A percentile compares a stretch with the other conserved stretches of the same genome.
Conservation (phyloP, 2,329 filamentous ascomycete genomes). For the Ceratocystis huliohia region DNA sequence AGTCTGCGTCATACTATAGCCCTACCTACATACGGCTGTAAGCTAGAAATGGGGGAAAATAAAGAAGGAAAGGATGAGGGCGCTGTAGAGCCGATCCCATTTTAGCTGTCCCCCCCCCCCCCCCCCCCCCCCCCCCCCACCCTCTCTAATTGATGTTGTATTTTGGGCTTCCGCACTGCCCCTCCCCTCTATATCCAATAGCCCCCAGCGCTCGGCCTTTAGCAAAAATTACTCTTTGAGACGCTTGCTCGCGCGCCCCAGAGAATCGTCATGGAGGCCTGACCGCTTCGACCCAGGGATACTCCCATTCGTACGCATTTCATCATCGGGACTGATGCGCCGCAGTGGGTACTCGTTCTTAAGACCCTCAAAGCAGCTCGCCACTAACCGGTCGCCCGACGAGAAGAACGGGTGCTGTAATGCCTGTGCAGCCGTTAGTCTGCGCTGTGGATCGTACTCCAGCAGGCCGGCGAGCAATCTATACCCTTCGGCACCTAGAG, state of each 20-base stretch:
- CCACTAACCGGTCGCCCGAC: conserved; percentile 56
- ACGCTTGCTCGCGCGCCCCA: conserved; percentile 52
- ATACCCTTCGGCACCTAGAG: conserved; percentile 64
- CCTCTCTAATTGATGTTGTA: neutral
- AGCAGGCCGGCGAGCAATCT: conserved; percentile 69
- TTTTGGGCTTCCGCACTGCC: neutral
- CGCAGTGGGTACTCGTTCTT: conserved; percentile 82
- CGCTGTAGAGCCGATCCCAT: too few species aligned
- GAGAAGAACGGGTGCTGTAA: conserved; percentile 85
- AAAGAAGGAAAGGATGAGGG: too few species aligned
- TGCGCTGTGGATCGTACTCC: conserved; percentile 83
- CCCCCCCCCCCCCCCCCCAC: too few species aligned
- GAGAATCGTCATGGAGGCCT: conserved; percentile 65
- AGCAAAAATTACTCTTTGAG: conserved; percentile 38
- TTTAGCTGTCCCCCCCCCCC: too few species aligned
- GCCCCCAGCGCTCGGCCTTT: too few species aligned
- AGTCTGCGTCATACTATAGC: too few species aligned
- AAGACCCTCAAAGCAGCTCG: conserved; percentile 83
- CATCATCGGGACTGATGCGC: conserved; percentile 84
- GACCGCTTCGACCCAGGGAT: conserved; percentile 83
- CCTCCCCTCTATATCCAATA: neutral
- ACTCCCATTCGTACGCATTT: conserved; percentile 71
- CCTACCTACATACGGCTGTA: neutral
- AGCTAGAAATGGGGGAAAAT: neutral
- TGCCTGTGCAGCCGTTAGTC: conserved; percentile 76